Evolutionary conservation across 129 eudicot genomes (phyloP), one percentile per base, ranked within the genome.

Genomic region (Gnaphalium uliginosum): DNA sequence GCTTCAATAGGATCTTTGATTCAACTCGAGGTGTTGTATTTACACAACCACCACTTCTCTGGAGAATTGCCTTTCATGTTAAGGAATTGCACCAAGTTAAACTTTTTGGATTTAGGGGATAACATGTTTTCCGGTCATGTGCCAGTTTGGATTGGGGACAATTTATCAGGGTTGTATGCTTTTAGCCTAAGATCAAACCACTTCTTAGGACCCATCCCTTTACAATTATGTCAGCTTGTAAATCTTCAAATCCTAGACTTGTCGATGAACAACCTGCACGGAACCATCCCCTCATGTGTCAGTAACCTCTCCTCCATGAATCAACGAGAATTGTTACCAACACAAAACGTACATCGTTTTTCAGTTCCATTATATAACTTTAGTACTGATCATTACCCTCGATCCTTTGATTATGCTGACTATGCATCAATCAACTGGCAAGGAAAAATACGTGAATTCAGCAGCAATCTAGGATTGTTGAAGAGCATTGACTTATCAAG

Each of bases 401-500:
- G 4, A 29, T 29, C 32, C 32, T 18, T 13, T n/a, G n/a, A 29
- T 56, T 73, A 73, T 25, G 8, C 13, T 17, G 58, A 27, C 58
- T 32, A 39, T 73, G 74, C 62, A 11, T 23, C 41, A 11, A 29
- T 81, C 37, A 48, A 62, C 29, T 81, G 84, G 84, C 81, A 79
- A 79, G 66, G 77, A 30, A 53, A 11, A 7, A 69, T 63, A 43
- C 72, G 50, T 25, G 61, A 69, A 35, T 71, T 39, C 56, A 51
- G 1, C 14, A 76, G 39, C 35, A 84, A 18, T 23, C 61, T 84
- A 4, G 82, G 80, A 57, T 73, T 65, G 10, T 33, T 84, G 27
- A 84, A 54, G 54, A 57, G 10, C 73, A 80, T 84, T 19, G 80
- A 80, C 73, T 30, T 83, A 2, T 83, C 86, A 1, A 33, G 75